These are phyloP conservation scores for Yamadazyma scolyti DNA, from an alignment of 805 yeast genomes.

Conservation along the genomic window DNA sequence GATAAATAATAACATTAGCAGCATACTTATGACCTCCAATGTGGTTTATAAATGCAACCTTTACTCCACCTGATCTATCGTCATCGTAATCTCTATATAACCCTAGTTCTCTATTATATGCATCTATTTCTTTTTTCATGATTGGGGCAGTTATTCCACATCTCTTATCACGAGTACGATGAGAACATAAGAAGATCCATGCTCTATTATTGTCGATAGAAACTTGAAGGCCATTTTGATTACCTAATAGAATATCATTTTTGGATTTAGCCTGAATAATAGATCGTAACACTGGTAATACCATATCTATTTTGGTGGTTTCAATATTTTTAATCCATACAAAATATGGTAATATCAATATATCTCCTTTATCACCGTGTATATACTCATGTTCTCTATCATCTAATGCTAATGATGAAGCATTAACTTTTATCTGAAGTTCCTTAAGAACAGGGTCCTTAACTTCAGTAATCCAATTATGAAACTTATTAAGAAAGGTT, in stretches of 20 bases:
- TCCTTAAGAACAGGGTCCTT: conserved; percentile 1
- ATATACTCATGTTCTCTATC: conserved; percentile 14
- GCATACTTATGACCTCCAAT: conserved; percentile 96
- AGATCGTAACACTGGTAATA: conserved; percentile 2
- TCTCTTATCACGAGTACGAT: conserved; percentile 83
- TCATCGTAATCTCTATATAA: conserved; percentile 76
- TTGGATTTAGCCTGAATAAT: conserved; percentile 4
- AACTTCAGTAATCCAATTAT: conserved; percentile 24
- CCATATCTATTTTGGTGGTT: conserved; percentile 32
- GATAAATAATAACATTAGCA: conserved; percentile 80
- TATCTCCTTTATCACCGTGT: conserved; percentile 41
- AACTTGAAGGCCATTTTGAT: conserved; percentile 19
- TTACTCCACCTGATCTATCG: conserved; percentile 68
- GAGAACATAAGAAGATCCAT: conserved; percentile 79
- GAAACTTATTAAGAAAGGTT: conserved; percentile 45
- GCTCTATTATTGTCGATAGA: conserved; percentile 33
- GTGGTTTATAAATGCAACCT: conserved; percentile 72
- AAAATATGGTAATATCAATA: conserved; percentile 70
- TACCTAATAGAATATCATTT: background rate
- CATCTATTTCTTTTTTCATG: conserved; percentile 74
- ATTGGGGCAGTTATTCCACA: conserved; percentile 95
- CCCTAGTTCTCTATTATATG: conserved; percentile 65
- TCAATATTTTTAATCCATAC: conserved; percentile 59
- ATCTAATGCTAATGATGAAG: conserved; percentile 51
- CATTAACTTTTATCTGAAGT: conserved; percentile 44